A percentile compares a stretch with the other conserved stretches of the same genome.
phyloP scores from a whole-genome alignment of 129 eudicot species.

The Artemisia annua region DNA sequence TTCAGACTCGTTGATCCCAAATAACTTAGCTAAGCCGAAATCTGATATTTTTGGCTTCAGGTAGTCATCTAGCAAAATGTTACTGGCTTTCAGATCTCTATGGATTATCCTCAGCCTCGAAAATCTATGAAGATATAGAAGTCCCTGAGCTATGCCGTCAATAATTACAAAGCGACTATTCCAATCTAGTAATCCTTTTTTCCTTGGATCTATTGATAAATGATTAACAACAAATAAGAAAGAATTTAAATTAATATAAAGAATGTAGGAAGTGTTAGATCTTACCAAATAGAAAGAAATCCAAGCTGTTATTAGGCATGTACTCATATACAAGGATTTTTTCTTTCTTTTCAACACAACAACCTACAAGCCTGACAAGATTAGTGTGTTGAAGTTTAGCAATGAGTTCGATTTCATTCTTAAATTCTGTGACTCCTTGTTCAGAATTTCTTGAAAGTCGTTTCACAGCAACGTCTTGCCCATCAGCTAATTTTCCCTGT shows the following conservation, averaged over 20 bases:
- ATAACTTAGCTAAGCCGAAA: constrained; percentile 37
- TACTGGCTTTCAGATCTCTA: constrained; percentile 39
- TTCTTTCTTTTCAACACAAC: constrained; percentile 31
- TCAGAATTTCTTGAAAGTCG: constrained; percentile 24
- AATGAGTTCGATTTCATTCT: constrained; percentile 36
- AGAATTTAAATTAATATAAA: too few species aligned
- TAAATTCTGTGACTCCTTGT: constrained; percentile 36
- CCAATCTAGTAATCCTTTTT: constrained; percentile 29
- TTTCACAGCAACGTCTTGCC: constrained; percentile 28
- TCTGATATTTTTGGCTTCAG: constrained; percentile 33
- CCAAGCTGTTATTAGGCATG: constrained; percentile 36
- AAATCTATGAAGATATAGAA: constrained; percentile 34
- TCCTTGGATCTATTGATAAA: constrained; percentile 15
- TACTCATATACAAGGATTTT: constrained; percentile 29
- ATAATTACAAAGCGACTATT: constrained; percentile 29
- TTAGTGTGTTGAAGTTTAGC: constrained; percentile 46
- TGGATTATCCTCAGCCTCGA: constrained; percentile 37
- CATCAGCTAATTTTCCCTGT: constrained; percentile 23
- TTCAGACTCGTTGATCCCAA: constrained; percentile 25
- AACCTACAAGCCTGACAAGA: constrained; percentile 43
- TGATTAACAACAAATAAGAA: neutral
- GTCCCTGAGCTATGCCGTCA: constrained; percentile 39
- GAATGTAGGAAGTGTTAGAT: neutral
- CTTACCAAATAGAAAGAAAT: constrained; percentile 34
- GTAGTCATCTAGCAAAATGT: constrained; percentile 34